A percentile compares a stretch with the other conserved stretches of the same genome.
Evolutionary conservation across 2,329 filamentous ascomycete species (phyloP).

Genomic region (Hymenotorrendiella dingleyae): DNA sequence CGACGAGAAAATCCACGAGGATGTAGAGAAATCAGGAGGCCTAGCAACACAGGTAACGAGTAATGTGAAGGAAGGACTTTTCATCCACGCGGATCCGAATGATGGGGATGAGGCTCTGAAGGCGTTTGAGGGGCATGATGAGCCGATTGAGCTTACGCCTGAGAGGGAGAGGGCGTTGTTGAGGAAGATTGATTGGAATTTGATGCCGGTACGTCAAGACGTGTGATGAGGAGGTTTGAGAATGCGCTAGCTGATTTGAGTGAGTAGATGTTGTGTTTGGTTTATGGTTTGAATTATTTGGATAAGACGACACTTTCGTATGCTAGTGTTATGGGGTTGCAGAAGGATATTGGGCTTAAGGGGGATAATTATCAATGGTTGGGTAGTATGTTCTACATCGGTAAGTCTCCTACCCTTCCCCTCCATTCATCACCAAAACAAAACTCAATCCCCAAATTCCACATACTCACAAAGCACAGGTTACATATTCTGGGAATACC

Average conservation of each 20-base stretch:
- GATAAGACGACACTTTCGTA: slow-evolving; percentile 43
- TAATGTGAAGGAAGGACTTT: slow-evolving; percentile 10
- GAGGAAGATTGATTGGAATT: slow-evolving; percentile 40
- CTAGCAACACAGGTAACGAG: background rate
- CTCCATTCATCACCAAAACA: too few relatives aligned
- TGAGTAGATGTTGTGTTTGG: slow-evolving; percentile 43
- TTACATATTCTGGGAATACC: slow-evolving; percentile 28
- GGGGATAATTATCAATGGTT: slow-evolving; percentile 41
- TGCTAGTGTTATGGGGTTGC: slow-evolving; percentile 44
- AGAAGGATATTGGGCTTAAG: slow-evolving; percentile 35
- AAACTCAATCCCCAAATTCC: too few relatives aligned
- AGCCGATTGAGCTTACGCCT: slow-evolving; percentile 33
- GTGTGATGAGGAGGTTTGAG: too few relatives aligned
- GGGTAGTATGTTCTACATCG: slow-evolving; percentile 42
- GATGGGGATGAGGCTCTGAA: slow-evolving; percentile 40
- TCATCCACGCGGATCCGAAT: slow-evolving; percentile 33
- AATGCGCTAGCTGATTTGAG: slow-evolving; percentile 3
- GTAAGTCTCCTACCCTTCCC: too few relatives aligned
- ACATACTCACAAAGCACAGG: too few relatives aligned
- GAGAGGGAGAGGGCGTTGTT: slow-evolving; percentile 37
- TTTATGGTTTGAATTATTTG: slow-evolving; percentile 54
- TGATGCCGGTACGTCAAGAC: slow-evolving; percentile 37
- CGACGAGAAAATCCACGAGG: too few relatives aligned
- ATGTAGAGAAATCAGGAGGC: slow-evolving; percentile 1
- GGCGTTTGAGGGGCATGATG: slow-evolving; percentile 35